A percentile compares a stretch with the other conserved stretches of the same genome.
Conservation (phyloP, 1,284 basidiomycete genomes). For the Sporisorium reilianum region DNA sequence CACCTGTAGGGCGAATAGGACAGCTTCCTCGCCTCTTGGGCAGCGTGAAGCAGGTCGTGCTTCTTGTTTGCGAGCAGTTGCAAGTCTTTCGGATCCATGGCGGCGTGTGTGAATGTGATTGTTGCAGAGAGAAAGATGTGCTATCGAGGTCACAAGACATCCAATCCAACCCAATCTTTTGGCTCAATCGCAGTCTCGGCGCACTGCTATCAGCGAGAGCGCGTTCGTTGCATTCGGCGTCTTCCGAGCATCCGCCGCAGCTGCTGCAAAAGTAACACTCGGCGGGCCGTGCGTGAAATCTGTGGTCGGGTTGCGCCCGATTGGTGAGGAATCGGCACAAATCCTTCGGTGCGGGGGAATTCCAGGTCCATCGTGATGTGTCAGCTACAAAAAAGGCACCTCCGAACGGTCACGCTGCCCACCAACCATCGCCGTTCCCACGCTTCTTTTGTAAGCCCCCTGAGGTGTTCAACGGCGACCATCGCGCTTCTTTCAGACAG, state of each 20-base stretch:
- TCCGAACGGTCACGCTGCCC: neutral
- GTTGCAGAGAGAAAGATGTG: neutral
- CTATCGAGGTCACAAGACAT: constrained; percentile 5
- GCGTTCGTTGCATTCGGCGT: neutral
- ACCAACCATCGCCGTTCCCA: neutral
- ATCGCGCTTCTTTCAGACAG: neutral
- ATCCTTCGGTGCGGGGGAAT: neutral
- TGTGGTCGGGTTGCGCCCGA: neutral
- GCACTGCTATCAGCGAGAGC: neutral
- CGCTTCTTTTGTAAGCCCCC: neutral
- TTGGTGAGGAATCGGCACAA: neutral
- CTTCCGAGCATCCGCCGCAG: constrained; percentile 7
- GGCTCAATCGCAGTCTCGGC: too few relatives aligned
- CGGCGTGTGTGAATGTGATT: neutral
- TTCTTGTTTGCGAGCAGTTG: constrained; percentile 46
- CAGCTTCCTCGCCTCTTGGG: constrained; percentile 56
- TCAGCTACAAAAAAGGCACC: neutral
- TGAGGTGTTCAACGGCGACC: neutral
- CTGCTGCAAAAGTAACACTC: constrained; percentile 7
- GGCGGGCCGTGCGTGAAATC: constrained; percentile 2
- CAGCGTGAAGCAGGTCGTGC: constrained; percentile 52
- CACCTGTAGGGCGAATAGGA: constrained; percentile 67
- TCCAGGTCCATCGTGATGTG: constrained; percentile 2
- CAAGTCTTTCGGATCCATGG: constrained; percentile 43
- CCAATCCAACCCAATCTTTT: constrained; percentile 3